Conservation (phyloP, 345 rosid genomes). For the Trapa bicornis region DNA sequence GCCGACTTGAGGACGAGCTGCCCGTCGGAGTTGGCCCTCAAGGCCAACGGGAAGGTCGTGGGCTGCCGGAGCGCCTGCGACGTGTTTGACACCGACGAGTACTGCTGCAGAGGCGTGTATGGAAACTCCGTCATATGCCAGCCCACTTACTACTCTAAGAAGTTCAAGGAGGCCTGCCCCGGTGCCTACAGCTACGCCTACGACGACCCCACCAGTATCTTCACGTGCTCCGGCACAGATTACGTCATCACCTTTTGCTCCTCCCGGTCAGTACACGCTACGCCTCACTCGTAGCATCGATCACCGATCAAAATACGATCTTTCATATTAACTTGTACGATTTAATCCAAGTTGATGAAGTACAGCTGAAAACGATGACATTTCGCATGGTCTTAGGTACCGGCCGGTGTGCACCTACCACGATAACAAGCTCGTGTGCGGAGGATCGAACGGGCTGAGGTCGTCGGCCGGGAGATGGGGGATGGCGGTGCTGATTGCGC, state of each 20-base stretch:
- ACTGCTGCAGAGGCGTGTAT: slow-evolving; percentile 60
- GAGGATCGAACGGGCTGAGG: slow-evolving; percentile 24
- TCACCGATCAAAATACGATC: neutral
- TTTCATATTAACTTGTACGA: no score
- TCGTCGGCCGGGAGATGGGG: slow-evolving; percentile 25
- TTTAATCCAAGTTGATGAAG: no score
- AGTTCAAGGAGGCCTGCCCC: slow-evolving; percentile 75
- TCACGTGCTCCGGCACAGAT: slow-evolving; percentile 59
- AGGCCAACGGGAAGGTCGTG: slow-evolving; percentile 41
- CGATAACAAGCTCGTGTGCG: slow-evolving; percentile 48
- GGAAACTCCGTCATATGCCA: slow-evolving; percentile 44
- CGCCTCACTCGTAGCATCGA: neutral
- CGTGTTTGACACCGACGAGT: slow-evolving; percentile 73
- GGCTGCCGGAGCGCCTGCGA: slow-evolving; percentile 88
- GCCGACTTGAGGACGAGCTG: slow-evolving; percentile 42
- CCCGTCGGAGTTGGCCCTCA: slow-evolving; percentile 51
- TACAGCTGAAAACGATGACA: no score
- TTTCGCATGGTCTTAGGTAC: slow-evolving; percentile 24
- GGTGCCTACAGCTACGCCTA: slow-evolving; percentile 77
- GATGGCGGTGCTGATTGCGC: slow-evolving; percentile 17
- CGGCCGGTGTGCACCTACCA: slow-evolving; percentile 62
- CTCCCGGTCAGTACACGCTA: slow-evolving; percentile 26
- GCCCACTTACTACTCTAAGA: slow-evolving; percentile 68
- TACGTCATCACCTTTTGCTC: slow-evolving; percentile 66
- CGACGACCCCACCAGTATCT: slow-evolving; percentile 73